A percentile compares a stretch with the other conserved stretches of the same genome.
Evolutionary conservation across 2,329 filamentous ascomycete species (phyloP).

Genomic region (Ceratocystis harringtonii): DNA sequence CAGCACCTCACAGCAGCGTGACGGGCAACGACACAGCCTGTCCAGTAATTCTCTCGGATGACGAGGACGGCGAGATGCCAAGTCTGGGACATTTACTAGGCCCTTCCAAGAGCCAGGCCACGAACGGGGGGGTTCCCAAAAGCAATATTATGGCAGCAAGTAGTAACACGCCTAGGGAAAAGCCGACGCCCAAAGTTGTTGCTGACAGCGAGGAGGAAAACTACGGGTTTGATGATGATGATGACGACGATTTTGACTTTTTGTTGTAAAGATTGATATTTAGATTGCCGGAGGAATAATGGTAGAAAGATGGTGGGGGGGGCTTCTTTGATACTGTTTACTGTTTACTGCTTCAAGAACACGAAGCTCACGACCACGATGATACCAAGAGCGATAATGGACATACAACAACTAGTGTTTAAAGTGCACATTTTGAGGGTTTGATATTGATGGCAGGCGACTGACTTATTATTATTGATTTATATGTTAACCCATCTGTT

Average conservation of each 20-base stretch:
- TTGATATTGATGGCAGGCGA: neutral
- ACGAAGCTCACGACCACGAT: neutral
- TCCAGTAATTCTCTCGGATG: neutral
- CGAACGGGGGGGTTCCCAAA: neutral
- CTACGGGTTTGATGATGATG: constrained; percentile 13
- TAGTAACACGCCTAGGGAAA: neutral
- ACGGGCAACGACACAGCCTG: neutral
- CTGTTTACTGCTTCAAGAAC: neutral
- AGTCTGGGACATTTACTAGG: neutral
- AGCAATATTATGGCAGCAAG: too few relatives aligned
- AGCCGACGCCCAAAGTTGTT: neutral
- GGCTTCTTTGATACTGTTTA: neutral
- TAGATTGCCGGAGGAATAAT: neutral
- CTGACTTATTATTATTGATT: neutral
- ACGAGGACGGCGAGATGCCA: neutral
- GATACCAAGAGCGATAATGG: neutral
- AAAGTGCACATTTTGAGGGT: too few relatives aligned
- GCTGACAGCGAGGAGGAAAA: constrained; percentile 11
- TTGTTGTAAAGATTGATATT: neutral
- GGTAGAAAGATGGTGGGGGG: neutral
- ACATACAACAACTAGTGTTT: neutral
- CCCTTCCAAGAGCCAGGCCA: neutral
- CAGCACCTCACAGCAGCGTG: neutral
- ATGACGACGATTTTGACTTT: constrained; percentile 11
- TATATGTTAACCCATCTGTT: neutral